phyloP scores from a whole-genome alignment of 2,329 filamentous ascomycete species.

The Dactylonectria macrodidyma region DNA sequence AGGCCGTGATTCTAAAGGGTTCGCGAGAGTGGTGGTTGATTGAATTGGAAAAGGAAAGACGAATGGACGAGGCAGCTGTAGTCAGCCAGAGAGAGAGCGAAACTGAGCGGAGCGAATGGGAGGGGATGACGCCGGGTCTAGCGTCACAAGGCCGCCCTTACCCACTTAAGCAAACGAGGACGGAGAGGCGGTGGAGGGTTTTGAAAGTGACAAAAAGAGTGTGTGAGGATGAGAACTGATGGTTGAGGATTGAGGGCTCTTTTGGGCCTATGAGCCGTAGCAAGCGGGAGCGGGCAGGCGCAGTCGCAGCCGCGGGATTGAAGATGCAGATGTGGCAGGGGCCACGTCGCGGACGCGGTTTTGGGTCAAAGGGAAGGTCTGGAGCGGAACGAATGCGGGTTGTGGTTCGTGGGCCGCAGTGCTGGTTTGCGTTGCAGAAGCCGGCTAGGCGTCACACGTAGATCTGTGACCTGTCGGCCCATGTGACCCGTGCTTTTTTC shows the following conservation, averaged over 20 bases:
- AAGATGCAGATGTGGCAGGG: conserved; percentile 30
- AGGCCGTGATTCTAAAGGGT: conserved; percentile 19
- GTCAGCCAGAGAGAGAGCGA: conserved; percentile 24
- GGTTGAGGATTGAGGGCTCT: background rate
- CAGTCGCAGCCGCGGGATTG: conserved; percentile 26
- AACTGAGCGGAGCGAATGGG: conserved; percentile 21
- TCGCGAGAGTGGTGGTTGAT: conserved; percentile 31
- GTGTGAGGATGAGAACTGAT: background rate
- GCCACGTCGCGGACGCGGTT: conserved; percentile 46
- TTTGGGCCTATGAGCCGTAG: conserved; percentile 4
- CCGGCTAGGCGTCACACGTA: conserved; percentile 26
- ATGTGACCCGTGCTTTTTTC: background rate
- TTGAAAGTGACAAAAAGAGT: conserved; percentile 31
- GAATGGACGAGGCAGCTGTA: conserved; percentile 24
- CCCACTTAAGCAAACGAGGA: conserved; percentile 28
- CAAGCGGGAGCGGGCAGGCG: conserved; percentile 14
- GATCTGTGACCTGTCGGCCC: conserved; percentile 6
- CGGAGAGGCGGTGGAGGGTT: conserved; percentile 11
- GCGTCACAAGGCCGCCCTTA: conserved; percentile 31
- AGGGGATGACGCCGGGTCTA: conserved; percentile 25
- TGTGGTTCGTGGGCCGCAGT: conserved; percentile 24
- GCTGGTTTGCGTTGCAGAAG: conserved; percentile 1
- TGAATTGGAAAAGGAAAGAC: conserved; percentile 20
- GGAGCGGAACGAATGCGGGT: conserved; percentile 15
- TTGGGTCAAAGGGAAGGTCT: conserved; percentile 15